Percentiles rank a stretch among this genome's conserved stretches.
Evolutionary conservation across 768 basidiomycete species (phyloP).

Genomic region (Pleurotus cornucopiae): DNA sequence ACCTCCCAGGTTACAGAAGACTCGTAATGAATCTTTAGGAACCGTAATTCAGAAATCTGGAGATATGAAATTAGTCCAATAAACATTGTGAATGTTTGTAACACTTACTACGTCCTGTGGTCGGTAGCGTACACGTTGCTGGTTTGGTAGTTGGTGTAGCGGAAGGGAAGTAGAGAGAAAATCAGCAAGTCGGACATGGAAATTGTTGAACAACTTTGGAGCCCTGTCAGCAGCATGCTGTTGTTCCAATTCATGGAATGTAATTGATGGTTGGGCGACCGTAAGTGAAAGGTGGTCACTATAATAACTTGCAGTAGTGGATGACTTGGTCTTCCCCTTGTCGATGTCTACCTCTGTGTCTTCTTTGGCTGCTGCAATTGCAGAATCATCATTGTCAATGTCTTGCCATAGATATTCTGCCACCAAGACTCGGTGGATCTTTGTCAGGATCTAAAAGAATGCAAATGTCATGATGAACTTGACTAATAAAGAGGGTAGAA

Average conservation of each 20-base stretch:
- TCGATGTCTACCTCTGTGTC: not conserved
- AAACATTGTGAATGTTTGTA: not conserved
- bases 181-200: not conserved
- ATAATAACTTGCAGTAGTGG: not conserved
- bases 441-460: not conserved
- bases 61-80: not conserved
- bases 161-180: not conserved
- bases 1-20: slow-evolving; percentile 22
- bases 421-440: not conserved
- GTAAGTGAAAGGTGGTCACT: slow-evolving; percentile 2
- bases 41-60: not conserved
- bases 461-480: not conserved
- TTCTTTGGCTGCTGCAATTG: not conserved
- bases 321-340: not conserved
- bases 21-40: slow-evolving; percentile 18
- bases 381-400: not conserved
- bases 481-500: not conserved
- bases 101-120: not conserved
- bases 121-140: not conserved
- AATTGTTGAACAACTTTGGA: not conserved
- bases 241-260: not conserved
- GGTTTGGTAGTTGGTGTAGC: not conserved
- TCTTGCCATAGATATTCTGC: not conserved
- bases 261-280: not conserved
- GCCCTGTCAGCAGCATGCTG: not conserved